phyloP scores from a whole-genome alignment of 495 filamentous ascomycete species.

The Rusavskia elegans region DNA sequence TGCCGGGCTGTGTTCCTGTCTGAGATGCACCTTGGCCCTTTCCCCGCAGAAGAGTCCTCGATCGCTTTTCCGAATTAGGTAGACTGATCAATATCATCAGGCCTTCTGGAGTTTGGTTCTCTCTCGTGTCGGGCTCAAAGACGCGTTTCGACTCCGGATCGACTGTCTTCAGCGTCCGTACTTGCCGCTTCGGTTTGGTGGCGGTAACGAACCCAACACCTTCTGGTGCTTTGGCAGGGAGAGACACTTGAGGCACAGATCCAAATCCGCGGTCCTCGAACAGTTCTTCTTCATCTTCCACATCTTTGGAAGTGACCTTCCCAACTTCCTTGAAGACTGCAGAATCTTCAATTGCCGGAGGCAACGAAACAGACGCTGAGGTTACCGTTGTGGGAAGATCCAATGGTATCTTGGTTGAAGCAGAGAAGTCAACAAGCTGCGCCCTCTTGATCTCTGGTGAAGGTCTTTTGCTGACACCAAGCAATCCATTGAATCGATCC shows the following conservation, averaged over 20 bases:
- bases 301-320: constrained; percentile 38
- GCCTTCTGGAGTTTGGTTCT: neutral
- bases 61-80: neutral
- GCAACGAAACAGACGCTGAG: constrained; percentile 43
- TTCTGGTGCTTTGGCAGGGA: constrained; percentile 45
- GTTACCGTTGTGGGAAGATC: constrained; percentile 34
- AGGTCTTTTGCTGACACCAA: constrained; percentile 40
- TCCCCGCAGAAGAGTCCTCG: neutral
- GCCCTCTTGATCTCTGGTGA: constrained; percentile 34
- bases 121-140: neutral
- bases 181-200: neutral
- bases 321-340: constrained; percentile 22
- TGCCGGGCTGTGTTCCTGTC: neutral
- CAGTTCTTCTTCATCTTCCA: constrained; percentile 63
- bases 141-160: neutral
- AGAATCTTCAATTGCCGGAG: constrained; percentile 18
- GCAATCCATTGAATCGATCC: constrained; percentile 54
- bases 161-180: neutral
- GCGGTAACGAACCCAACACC: constrained; percentile 9
- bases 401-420: constrained; percentile 43
- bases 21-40: neutral
- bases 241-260: constrained; percentile 51
- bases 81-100: neutral
- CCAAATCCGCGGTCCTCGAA: constrained; percentile 75
- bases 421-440: constrained; percentile 30